These are phyloP conservation scores for Alternaria atra DNA, from an alignment of 2,329 filamentous ascomycete genomes.

Conservation along the genomic window DNA sequence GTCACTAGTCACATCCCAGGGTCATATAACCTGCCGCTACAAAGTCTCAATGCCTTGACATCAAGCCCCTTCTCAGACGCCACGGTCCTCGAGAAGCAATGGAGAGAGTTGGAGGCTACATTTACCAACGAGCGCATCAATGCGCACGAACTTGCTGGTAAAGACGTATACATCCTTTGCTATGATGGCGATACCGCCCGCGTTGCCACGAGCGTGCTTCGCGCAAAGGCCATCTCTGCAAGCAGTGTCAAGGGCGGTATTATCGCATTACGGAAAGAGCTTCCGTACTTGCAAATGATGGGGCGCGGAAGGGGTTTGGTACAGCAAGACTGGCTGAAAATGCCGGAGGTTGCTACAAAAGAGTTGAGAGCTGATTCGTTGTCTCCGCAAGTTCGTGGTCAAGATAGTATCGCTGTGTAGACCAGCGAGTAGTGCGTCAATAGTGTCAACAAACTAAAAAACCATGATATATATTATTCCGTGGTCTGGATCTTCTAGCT, in stretches of 20 bases:
- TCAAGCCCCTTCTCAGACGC: conserved; percentile 29
- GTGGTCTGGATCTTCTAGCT: background rate
- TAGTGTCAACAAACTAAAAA: background rate
- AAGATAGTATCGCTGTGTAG: conserved; percentile 1
- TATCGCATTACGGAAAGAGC: conserved; percentile 15
- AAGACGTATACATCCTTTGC: conserved; percentile 29
- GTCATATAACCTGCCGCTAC: conserved; percentile 30
- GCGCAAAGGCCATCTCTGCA: conserved; percentile 24
- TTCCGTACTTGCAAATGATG: conserved; percentile 22
- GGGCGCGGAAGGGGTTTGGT: conserved; percentile 8
- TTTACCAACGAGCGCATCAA: conserved; percentile 28
- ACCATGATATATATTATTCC: too few relatives aligned
- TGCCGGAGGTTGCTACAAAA: background rate
- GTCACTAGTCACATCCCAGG: conserved; percentile 26
- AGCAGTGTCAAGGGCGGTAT: conserved; percentile 31
- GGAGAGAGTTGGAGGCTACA: conserved; percentile 29
- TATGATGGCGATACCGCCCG: conserved; percentile 31
- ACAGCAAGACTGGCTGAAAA: conserved; percentile 16
- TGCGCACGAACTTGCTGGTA: conserved; percentile 28
- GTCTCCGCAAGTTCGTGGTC: conserved; percentile 8
- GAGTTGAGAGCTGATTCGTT: conserved; percentile 13
- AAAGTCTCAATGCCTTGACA: conserved; percentile 20
- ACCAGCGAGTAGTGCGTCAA: background rate
- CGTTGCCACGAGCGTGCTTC: conserved; percentile 31
- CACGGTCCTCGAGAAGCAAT: conserved; percentile 25